Conservation (phyloP, 257 asterid species). For the Solanum clarkiae region DNA sequence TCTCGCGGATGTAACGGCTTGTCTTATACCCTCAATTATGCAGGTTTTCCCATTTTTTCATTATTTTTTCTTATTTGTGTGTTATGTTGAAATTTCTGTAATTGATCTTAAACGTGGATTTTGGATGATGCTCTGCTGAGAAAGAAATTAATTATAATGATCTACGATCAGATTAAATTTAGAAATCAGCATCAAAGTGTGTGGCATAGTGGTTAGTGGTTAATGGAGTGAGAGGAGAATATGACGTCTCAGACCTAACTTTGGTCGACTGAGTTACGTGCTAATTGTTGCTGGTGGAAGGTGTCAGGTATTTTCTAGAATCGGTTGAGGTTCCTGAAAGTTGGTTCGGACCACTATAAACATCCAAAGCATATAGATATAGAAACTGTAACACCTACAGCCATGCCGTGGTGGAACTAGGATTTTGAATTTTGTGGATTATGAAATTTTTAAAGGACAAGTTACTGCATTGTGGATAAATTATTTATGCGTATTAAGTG, state of each 20-base stretch:
- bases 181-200: not conserved
- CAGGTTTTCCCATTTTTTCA: slow-evolving; percentile 26
- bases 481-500: not conserved
- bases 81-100: not conserved
- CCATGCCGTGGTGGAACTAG: not conserved
- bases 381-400: not conserved
- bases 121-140: not conserved
- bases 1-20: slow-evolving; percentile 98
- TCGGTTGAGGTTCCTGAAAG: too few relatives aligned
- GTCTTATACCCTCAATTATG: slow-evolving; percentile 93
- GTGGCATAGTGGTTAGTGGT: too few relatives aligned
- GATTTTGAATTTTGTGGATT: not conserved
- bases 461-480: not conserved
- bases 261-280: too few relatives aligned
- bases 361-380: too few relatives aligned
- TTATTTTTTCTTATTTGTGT: not conserved
- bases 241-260: too few relatives aligned
- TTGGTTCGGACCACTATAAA: too few relatives aligned
- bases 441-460: not conserved
- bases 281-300: too few relatives aligned
- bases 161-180: not conserved
- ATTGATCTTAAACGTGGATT: not conserved
- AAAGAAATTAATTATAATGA: not conserved
- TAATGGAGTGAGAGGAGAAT: too few relatives aligned
- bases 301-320: too few relatives aligned